Conservation (phyloP, 495 filamentous ascomycete species). For the Penicillium lagena region DNA sequence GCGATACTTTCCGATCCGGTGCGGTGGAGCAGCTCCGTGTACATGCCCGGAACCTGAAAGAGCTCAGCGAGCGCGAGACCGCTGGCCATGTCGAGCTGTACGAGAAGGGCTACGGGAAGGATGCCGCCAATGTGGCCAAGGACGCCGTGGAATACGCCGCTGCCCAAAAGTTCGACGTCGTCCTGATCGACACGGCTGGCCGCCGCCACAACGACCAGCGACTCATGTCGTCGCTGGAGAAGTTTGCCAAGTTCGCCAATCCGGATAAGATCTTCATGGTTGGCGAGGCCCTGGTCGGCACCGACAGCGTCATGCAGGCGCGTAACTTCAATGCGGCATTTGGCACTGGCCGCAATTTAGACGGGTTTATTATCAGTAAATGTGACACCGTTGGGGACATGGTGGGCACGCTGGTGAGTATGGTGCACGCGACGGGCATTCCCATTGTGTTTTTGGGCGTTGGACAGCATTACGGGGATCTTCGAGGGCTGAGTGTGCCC, state of each 20-base stretch:
- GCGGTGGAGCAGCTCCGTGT: conserved; percentile 96
- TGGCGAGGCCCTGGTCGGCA: conserved; percentile 92
- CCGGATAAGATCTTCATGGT: conserved; percentile 99
- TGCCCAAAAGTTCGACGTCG: conserved; percentile 76
- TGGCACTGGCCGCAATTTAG: conserved; percentile 68
- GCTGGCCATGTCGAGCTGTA: conserved; percentile 79
- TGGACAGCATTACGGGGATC: conserved; percentile 93
- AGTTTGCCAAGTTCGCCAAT: conserved; percentile 90
- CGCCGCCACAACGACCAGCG: conserved; percentile 92
- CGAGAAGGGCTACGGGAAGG: conserved; percentile 95
- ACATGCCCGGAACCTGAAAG: conserved; percentile 83
- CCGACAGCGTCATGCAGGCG: conserved; percentile 90
- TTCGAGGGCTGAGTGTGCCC: conserved; percentile 86
- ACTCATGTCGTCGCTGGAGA: conserved; percentile 91
- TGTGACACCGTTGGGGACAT: conserved; percentile 99
- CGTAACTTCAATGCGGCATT: conserved; percentile 93
- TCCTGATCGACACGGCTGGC: conserved; percentile 93
- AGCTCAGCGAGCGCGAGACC: conserved; percentile 73
- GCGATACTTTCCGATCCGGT: conserved; percentile 95
- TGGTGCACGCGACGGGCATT: conserved; percentile 95
- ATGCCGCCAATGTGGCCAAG: conserved; percentile 90
- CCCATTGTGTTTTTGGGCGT: conserved; percentile 92
- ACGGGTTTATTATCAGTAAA: conserved; percentile 97
- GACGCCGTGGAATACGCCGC: conserved; percentile 80
- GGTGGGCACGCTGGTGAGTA: conserved; percentile 93